Conservation (phyloP, 441 rosid genomes). For the Brassica hybrid region DNA sequence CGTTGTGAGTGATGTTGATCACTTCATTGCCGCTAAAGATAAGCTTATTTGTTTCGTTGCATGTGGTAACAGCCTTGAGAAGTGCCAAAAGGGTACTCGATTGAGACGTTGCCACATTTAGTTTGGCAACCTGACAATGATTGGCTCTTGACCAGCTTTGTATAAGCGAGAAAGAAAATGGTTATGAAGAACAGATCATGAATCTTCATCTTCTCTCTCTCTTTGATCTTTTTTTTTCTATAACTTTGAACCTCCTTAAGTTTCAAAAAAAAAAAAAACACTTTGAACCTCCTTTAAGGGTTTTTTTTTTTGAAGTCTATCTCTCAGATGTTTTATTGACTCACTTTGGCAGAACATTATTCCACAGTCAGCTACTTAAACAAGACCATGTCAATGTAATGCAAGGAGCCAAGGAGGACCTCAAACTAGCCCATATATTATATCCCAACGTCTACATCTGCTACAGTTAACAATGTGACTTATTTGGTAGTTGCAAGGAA, state of each 20-base stretch:
- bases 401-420: background rate
- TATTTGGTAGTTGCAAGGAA: background rate
- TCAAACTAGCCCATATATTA: background rate
- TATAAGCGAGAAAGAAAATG: background rate
- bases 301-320: background rate
- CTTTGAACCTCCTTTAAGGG: background rate
- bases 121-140: background rate
- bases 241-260: background rate
- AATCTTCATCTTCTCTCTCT: background rate
- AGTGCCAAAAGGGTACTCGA: slow-evolving; percentile 10
- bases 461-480: background rate
- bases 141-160: slow-evolving; percentile 11
- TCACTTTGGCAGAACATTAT: slow-evolving; percentile 8
- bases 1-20: background rate
- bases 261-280: too few relatives aligned
- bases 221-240: background rate
- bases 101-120: background rate
- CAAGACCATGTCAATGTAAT: slow-evolving; percentile 24
- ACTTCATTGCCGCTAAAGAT: background rate
- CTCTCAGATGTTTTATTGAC: slow-evolving; percentile 3
- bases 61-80: background rate
- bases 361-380: background rate
- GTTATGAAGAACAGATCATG: slow-evolving; percentile 3
- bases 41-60: slow-evolving; percentile 4
- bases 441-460: slow-evolving; percentile 9